Evolutionary conservation across 2,329 filamentous ascomycete genomes (phyloP), one percentile per base, ranked within the genome.

Genomic region (Colletotrichum aenigma): DNA sequence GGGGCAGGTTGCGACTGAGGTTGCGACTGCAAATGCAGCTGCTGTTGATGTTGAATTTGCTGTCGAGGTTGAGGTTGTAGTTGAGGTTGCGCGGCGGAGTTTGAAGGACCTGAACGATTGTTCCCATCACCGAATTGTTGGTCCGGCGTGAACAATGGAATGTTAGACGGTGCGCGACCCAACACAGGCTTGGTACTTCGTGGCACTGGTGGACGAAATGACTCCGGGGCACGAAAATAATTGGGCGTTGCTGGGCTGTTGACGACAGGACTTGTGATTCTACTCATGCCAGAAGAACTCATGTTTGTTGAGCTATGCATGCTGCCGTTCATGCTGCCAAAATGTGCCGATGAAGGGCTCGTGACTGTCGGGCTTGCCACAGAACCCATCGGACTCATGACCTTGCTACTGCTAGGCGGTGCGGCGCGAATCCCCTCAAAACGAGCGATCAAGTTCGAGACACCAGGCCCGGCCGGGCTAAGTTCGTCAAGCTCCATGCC

Each of bases 391-490:
- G 82, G 75, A 67, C 78, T 84, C 64, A 79, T 77, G 70, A 79
- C 77, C 28, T 74, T 76, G 62, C 80, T 81, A 48, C 79, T 81
- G 36, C 78, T 79, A 10, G 83, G 83, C 70, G 85, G 81, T 8
- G 82, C 52, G 82, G 84, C 52, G 81, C 81, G 78, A 81, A 83
- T 62, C 79, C 82, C 71, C 69, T 87, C 85, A 78, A 87, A 87
- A 66, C 86, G 85, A 65, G 85, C 84, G 72, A 86, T 83, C 62
- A 87, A 77, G 61, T 84, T 83, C 61, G 84, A 82, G 66, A 86
- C 85, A 52, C 83, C 81, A 38, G 80, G 77, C 28, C 79, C 79
- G 26, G 77, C 66, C 9, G 76, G 66, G 18, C 70, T 56, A 6
- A 78, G 26, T 21, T 77, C 75, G 16, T 79, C 76, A 30, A 76